Evolutionary conservation across 345 rosid genomes (phyloP).

Genomic region (Luvunga scandens): DNA sequence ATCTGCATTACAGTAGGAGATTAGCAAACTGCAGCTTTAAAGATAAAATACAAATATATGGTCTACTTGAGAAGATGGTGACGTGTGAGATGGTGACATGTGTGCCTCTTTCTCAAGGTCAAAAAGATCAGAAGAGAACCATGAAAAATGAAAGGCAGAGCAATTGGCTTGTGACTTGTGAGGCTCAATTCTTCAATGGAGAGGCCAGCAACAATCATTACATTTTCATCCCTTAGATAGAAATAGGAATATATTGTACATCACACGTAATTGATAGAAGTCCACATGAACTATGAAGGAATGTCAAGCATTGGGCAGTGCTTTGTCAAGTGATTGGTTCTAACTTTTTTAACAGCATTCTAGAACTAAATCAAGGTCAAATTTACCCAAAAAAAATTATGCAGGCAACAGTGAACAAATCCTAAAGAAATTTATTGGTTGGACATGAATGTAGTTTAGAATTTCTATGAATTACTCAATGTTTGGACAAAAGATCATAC

Average conservation of each 20-base stretch:
- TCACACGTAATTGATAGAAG: not conserved
- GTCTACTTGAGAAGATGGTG: slow-evolving; percentile 3
- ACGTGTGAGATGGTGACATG: not conserved
- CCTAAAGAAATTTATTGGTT: not conserved
- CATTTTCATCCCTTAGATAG: not conserved
- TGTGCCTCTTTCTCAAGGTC: not conserved
- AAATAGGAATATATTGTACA: not conserved
- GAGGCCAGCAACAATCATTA: not conserved
- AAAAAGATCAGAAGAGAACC: not conserved
- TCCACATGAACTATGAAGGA: not conserved
- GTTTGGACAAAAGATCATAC: not conserved
- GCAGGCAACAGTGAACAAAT: not conserved
- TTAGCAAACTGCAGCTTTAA: not conserved
- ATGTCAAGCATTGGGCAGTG: not conserved
- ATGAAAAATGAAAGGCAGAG: not conserved
- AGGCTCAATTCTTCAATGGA: not conserved
- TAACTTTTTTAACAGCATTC: not conserved
- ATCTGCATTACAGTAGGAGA: slow-evolving; percentile 40
- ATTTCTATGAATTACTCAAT: not conserved
- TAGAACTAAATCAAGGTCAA: not conserved
- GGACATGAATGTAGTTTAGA: not conserved
- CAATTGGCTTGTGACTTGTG: not conserved
- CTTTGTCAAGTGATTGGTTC: not conserved
- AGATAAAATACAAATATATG: not conserved
- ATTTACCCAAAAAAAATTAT: not conserved